phyloP scores from a whole-genome alignment of 208 protist species.

The Leishmania lainsoni region DNA sequence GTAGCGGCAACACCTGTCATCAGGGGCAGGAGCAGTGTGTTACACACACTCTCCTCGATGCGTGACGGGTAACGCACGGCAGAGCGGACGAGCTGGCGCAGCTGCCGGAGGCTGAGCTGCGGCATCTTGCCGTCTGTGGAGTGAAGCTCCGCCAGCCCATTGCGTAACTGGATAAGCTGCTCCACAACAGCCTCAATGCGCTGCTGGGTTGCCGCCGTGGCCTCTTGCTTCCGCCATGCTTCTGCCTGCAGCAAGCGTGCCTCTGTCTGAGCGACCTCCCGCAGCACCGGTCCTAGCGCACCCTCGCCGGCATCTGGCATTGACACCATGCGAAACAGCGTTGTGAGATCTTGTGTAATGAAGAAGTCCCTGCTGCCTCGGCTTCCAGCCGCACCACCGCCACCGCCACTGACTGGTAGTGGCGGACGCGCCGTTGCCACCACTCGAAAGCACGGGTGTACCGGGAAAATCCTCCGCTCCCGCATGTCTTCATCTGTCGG shows the following conservation, averaged over 20 bases:
- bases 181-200: conserved; percentile 31
- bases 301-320: conserved; percentile 61
- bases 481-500: conserved; percentile 58
- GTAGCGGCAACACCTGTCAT: conserved; percentile 73
- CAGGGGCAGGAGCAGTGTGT: conserved; percentile 70
- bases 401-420: conserved; percentile 11
- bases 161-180: conserved; percentile 50
- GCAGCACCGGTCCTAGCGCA: conserved; percentile 50
- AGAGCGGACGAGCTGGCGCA: conserved; percentile 64
- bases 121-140: conserved; percentile 69
- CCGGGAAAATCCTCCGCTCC: conserved; percentile 55
- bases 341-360: conserved; percentile 83
- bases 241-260: conserved; percentile 18
- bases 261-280: conserved; percentile 51
- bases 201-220: conserved; percentile 5
- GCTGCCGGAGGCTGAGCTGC: conserved; percentile 71
- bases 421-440: conserved; percentile 79
- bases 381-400: conserved; percentile 25
- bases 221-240: conserved; percentile 12
- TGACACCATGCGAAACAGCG: conserved; percentile 87
- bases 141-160: conserved; percentile 53
- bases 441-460: conserved; percentile 93
- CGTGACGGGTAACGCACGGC: conserved; percentile 63
- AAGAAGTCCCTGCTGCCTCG: conserved; percentile 39
- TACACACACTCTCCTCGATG: conserved; percentile 50